A percentile compares a stretch with the other conserved stretches of the same genome.
Conservation (phyloP, 129 eudicot species). For the Escallonia herrerae region DNA sequence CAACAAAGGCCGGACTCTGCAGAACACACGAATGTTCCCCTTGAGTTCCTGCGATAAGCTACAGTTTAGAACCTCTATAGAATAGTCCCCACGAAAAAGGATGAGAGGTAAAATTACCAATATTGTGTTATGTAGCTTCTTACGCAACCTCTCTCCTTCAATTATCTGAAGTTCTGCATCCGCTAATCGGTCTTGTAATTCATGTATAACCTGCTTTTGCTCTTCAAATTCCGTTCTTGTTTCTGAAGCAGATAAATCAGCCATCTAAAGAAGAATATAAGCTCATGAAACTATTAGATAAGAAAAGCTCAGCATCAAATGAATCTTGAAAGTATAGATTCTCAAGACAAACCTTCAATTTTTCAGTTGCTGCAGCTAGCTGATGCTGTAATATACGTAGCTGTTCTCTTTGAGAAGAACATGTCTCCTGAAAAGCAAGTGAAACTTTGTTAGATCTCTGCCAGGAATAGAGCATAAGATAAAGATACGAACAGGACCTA, state of each 20-base stretch:
- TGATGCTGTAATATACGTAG: conserved; percentile 31
- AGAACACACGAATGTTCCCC: conserved; percentile 66
- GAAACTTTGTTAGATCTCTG: background rate
- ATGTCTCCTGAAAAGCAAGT: conserved; percentile 27
- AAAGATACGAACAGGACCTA: conserved; percentile 5
- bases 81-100: background rate
- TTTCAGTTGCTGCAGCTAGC: conserved; percentile 34
- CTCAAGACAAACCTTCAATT: conserved; percentile 29
- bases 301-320: background rate
- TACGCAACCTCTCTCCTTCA: conserved; percentile 58
- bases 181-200: conserved; percentile 36
- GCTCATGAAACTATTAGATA: background rate
- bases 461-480: background rate
- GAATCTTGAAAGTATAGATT: background rate
- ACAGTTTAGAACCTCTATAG: background rate
- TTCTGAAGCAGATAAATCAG: conserved; percentile 42
- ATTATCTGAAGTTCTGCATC: conserved; percentile 41
- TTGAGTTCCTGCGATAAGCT: conserved; percentile 46
- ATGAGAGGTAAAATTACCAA: conserved; percentile 24
- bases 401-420: conserved; percentile 36
- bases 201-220: conserved; percentile 23
- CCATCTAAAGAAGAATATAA: conserved; percentile 27
- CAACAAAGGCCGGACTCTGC: conserved; percentile 58
- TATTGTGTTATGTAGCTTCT: conserved; percentile 63
- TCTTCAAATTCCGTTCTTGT: conserved; percentile 35